These are phyloP conservation scores for Debaryomyces robertsiae DNA, from an alignment of 1,139 yeast species.

Conservation along the genomic window DNA sequence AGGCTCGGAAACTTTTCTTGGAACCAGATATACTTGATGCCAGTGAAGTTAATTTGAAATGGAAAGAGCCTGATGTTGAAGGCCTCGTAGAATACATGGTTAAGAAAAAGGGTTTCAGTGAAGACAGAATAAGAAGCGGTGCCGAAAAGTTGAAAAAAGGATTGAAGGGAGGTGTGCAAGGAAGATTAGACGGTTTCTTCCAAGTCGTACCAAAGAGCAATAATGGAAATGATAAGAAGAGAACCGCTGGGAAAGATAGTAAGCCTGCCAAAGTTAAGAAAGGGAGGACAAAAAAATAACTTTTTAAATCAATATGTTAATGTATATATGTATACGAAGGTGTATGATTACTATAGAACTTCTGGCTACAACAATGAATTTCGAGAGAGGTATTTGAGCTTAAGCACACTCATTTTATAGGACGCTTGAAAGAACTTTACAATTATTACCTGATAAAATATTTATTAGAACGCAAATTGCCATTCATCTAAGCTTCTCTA, in stretches of 20 bases:
- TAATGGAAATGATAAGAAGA: constrained; percentile 22
- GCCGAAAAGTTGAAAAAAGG: constrained; percentile 85
- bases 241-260: constrained; percentile 26
- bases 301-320: neutral
- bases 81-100: constrained; percentile 75
- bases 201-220: constrained; percentile 60
- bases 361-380: neutral
- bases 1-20: constrained; percentile 80
- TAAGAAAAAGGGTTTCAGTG: constrained; percentile 81
- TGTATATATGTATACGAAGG: constrained; percentile 1
- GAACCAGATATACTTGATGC: constrained; percentile 77
- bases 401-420: no score
- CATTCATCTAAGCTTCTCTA: constrained; percentile 20
- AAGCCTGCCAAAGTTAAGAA: constrained; percentile 23
- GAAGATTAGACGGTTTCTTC: constrained; percentile 90
- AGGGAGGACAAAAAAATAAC: constrained; percentile 19
- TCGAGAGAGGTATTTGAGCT: no score
- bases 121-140: constrained; percentile 86
- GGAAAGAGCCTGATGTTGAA: constrained; percentile 78
- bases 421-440: no score
- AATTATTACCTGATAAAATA: no score
- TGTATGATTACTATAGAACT: no score
- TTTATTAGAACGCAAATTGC: constrained; percentile 5
- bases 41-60: constrained; percentile 65
- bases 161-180: constrained; percentile 83